Percentiles rank a stretch among this genome's conserved stretches.
Conservation (phyloP, 140 eudicot genomes). For the Cichorium intybus region DNA sequence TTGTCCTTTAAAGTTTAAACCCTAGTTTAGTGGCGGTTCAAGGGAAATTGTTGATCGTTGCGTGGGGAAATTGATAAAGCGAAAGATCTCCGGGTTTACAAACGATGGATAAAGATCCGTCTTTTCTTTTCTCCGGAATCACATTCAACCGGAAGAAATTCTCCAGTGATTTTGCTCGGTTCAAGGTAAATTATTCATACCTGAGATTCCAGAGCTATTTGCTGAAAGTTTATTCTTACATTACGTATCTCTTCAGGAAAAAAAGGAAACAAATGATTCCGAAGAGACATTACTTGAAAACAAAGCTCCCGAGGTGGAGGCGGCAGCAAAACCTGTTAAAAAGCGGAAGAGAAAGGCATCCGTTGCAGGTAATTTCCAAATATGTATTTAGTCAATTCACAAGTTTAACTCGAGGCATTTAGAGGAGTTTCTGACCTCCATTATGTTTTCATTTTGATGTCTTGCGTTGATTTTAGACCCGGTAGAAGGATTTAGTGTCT, state of each 20-base stretch:
- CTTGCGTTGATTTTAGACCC: conserved; percentile 36
- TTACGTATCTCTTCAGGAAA: conserved; percentile 46
- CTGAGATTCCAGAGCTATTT: neutral
- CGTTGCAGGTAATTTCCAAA: conserved; percentile 33
- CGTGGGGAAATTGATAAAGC: neutral
- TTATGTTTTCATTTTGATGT: neutral
- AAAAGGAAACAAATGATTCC: conserved; percentile 38
- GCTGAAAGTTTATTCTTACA: neutral
- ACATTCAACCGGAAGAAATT: conserved; percentile 67
- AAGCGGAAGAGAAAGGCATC: conserved; percentile 72
- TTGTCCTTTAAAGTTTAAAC: conserved; percentile 22
- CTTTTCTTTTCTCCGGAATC: conserved; percentile 76
- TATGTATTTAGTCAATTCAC: conserved; percentile 4
- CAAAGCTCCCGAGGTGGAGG: conserved; percentile 29
- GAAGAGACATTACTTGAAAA: conserved; percentile 40
- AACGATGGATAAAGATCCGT: conserved; percentile 51
- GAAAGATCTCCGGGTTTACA: neutral
- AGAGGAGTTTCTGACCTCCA: neutral
- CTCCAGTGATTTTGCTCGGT: conserved; percentile 59
- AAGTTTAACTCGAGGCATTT: neutral
- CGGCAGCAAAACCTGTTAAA: conserved; percentile 31
- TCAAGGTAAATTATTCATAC: conserved; percentile 50
- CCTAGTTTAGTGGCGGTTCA: conserved; percentile 19
- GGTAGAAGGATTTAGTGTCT: conserved; percentile 80
- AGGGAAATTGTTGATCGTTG: neutral